A percentile compares a stretch with the other conserved stretches of the same genome.
Evolutionary conservation across 345 rosid species (phyloP).

Genomic region (Dimocarpus longan): DNA sequence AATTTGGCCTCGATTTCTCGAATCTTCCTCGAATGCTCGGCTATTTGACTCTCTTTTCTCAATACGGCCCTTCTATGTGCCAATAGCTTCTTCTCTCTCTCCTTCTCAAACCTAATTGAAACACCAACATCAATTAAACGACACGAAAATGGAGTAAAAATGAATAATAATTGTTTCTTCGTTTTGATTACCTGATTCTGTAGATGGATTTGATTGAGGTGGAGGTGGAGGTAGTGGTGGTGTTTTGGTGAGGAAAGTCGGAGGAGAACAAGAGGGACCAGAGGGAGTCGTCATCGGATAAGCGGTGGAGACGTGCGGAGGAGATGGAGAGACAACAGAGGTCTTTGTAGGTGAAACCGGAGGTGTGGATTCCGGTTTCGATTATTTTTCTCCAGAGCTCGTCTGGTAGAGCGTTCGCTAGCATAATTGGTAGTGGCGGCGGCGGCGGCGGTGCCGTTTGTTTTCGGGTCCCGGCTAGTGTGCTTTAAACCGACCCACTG

Average conservation of each 20-base stretch:
- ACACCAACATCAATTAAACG: not conserved
- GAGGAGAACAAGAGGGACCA: constrained; percentile 60
- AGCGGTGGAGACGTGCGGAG: constrained; percentile 66
- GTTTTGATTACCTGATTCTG: constrained; percentile 43
- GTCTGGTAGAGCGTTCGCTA: constrained; percentile 56
- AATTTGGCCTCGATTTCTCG: constrained; percentile 49
- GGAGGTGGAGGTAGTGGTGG: constrained; percentile 31
- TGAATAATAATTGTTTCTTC: not conserved
- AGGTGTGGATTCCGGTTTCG: constrained; percentile 49
- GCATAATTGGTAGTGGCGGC: constrained; percentile 17
- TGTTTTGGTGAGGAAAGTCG: constrained; percentile 40
- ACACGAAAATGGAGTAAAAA: not conserved
- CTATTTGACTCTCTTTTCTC: constrained; percentile 72
- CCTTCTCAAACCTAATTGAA: constrained; percentile 67
- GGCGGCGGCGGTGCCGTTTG: not conserved
- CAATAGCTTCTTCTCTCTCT: constrained; percentile 56
- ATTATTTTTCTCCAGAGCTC: constrained; percentile 80
- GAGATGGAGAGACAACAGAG: constrained; percentile 84
- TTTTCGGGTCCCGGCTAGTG: not conserved
- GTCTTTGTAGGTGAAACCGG: constrained; percentile 55
- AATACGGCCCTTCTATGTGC: constrained; percentile 61
- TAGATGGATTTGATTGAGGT: constrained; percentile 45
- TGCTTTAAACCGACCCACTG: not conserved
- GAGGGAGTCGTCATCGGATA: constrained; percentile 65
- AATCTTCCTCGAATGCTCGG: constrained; percentile 54